Base-by-base conservation (phyloP, 148 eudicot species). In the Fagopyrum tataricum region DNA sequence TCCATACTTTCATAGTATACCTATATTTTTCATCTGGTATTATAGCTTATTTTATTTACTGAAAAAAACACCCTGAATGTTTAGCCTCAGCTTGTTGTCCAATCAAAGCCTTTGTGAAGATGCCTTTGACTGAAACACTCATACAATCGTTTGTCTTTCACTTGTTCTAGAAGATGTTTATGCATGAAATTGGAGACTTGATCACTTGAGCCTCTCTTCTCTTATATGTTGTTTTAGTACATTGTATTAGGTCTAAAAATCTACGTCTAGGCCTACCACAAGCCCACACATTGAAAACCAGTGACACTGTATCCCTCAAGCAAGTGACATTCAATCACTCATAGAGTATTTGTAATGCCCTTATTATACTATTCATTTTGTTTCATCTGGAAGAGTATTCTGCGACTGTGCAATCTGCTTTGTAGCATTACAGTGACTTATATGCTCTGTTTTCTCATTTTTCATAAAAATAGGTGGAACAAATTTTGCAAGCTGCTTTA, bases 401-500 rank as follows among this genome's bases (percentile, higher is more conserved):
- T 4, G 37, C 14, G 43, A 64, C 69, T 14, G 13, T n/a, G 37
- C 69, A 64, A 20, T 13, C 10, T 64, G 44, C 55, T 47, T 14
- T 20, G 7, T 39, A 10, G 4, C 12, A 42, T 26, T 62, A 52
- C 24, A 9, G 49, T 69, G 10, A 43, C 80, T 31, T 51, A 2
- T 23, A 61, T 55, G 17, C 9, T 55, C 40, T 26, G 20, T 13
- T 68, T 21, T 44, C 44, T 49, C 52, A 70, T 41, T 72, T 55
- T 73, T 73, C 59, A 44, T 46, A 18, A 23, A 70, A 76, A 79
- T 85, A 93, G 98, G 97, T 43, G 98, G 98, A 74, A 89, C 98
- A 76, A 94, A 86, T 77, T 94, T 84, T 84, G 98, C 98, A 10
- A 82, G 77, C 76, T 95, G 99, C 84, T 95, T 90, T 85, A 92